These are phyloP conservation scores for Emmonsia crescens DNA, from an alignment of 2,329 filamentous ascomycete species.

Conservation along the genomic window DNA sequence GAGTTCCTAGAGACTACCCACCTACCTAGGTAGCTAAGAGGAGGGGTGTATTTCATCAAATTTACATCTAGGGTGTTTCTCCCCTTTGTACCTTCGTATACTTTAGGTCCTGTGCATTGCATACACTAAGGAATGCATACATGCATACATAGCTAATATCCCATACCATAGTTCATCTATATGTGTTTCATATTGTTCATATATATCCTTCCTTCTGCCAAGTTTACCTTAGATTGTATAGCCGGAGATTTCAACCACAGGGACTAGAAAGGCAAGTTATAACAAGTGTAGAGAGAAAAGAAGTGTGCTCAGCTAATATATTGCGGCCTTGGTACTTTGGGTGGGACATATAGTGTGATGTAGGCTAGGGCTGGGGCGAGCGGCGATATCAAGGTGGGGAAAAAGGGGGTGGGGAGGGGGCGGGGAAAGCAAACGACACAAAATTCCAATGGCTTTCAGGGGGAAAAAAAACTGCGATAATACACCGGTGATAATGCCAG, in stretches of 20 bases:
- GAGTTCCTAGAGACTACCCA: no score
- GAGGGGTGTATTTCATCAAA: no score
- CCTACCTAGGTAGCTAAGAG: no score
- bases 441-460: not conserved
- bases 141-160: no score
- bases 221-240: not conserved
- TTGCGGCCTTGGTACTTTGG: not conserved
- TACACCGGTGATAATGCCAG: not conserved
- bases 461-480: not conserved
- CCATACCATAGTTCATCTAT: no score
- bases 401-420: not conserved
- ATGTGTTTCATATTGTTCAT: not conserved
- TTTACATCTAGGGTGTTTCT: no score
- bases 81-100: no score
- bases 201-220: not conserved
- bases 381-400: not conserved
- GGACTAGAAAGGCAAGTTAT: not conserved
- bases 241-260: not conserved
- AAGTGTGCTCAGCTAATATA: not conserved
- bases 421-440: not conserved
- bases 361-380: not conserved
- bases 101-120: no score
- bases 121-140: no score
- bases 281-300: not conserved
- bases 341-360: not conserved